Evolutionary conservation across 2,329 filamentous ascomycete genomes (phyloP), one percentile per base, ranked within the genome.

Genomic region (Massarina eburnea): DNA sequence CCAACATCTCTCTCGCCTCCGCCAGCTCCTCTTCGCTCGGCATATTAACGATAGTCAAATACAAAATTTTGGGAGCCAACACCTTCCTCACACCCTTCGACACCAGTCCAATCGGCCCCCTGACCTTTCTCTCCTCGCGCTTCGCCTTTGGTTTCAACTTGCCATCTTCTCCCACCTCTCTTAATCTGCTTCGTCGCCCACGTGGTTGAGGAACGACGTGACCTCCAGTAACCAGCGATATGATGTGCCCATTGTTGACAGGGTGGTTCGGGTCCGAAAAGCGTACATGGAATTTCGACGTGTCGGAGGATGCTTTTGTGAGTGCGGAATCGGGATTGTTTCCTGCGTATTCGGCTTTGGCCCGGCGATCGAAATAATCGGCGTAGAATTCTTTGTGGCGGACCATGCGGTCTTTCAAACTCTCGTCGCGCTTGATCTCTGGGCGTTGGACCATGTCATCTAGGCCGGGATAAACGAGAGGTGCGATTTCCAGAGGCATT

Each of bases 201-300:
- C 39, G 41, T 14, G 47, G 39, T 32, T 52, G 36, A 2, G 44
- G 50, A 3, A 48, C 50, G 24, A 38, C 35, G 24, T 47, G 48
- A 2, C 57, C 53, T 18, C 48, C 51, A 19, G 51, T 77, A 2
- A 79, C 50, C 2, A 80, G 57, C 0, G 72, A 67, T 3, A 79
- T 54, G 8, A 79, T 59, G 6, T 71, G 73, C 2, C 79, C 78
- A 21, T 70, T 77, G 51, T 74, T 77, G 24, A 73, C 76, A 0
- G 77, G 71, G 49, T 80, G 74, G 48, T 73, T 77, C 0, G 79
- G 78, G 49, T 82, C 78, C 7, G 73, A 72, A 52, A 75, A 79
- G 18, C 76, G 69, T 4, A 74, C 78, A 0, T 66, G 62, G 51
- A 80, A 80, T 18, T 66, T 59, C 0, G 64, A 59, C 41, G 65